These are phyloP conservation scores for Diaporthe citriasiana DNA, from an alignment of 2,329 filamentous ascomycete species.

Conservation along the genomic window DNA sequence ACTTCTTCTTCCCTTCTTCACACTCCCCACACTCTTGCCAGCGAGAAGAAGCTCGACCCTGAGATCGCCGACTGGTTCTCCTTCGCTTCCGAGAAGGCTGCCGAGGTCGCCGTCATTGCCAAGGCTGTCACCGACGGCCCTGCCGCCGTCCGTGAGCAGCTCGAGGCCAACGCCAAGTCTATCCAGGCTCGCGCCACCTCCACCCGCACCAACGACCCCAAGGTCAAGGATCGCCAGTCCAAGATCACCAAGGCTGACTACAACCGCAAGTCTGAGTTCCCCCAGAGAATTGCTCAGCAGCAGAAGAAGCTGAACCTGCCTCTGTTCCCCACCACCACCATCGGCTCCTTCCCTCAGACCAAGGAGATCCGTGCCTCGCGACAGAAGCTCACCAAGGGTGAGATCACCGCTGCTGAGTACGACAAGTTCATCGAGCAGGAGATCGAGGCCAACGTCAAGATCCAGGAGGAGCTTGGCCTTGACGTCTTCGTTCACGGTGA, in stretches of 20 bases:
- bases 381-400: constrained; percentile 99
- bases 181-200: constrained; percentile 92
- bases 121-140: constrained; percentile 97
- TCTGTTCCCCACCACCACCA: constrained; percentile 98
- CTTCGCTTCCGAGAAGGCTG: constrained; percentile 94
- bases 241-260: constrained; percentile 88
- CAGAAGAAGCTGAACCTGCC: constrained; percentile 94
- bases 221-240: constrained; percentile 96
- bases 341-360: constrained; percentile 99
- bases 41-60: constrained; percentile 96
- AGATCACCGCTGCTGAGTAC: constrained; percentile 93
- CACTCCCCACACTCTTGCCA: constrained; percentile 96
- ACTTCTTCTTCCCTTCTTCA: constrained; percentile 98
- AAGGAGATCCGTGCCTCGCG: constrained; percentile 94
- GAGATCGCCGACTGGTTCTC: constrained; percentile 99
- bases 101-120: constrained; percentile 91
- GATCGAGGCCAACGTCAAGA: constrained; percentile 93
- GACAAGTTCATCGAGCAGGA: constrained; percentile 99
- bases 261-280: constrained; percentile 93
- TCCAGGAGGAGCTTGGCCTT: constrained; percentile 97
- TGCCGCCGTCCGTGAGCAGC: constrained; percentile 85
- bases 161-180: constrained; percentile 97
- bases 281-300: constrained; percentile 86
- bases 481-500: constrained; percentile 99
- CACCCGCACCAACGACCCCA: constrained; percentile 94